phyloP scores from a whole-genome alignment of 331 rosid genomes.

The Quercus lobata region DNA sequence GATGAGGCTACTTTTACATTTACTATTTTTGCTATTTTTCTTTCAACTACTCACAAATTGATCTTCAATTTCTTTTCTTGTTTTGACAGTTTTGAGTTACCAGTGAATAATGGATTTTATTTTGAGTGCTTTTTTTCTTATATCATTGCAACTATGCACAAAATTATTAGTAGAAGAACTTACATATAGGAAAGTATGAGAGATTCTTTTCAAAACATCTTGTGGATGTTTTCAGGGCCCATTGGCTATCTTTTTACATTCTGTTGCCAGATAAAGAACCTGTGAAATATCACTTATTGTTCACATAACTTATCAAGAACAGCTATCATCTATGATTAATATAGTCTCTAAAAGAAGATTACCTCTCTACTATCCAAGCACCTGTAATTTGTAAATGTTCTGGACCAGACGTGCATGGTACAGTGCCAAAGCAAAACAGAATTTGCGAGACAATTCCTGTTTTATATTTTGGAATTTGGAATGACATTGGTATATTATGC shows the following conservation, averaged over 20 bases:
- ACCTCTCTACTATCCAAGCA: neutral
- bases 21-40: neutral
- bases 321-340: neutral
- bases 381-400: neutral
- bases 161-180: neutral
- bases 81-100: neutral
- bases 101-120: neutral
- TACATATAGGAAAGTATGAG: neutral
- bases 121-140: neutral
- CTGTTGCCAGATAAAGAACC: neutral
- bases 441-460: neutral
- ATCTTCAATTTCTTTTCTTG: neutral
- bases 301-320: too few relatives aligned
- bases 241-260: neutral
- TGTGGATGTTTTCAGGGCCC: neutral
- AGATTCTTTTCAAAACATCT: neutral
- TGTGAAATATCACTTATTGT: neutral
- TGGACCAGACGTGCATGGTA: neutral
- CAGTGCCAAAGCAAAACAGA: neutral
- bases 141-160: neutral
- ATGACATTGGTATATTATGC: neutral
- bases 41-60: neutral
- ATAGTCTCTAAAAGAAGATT: neutral
- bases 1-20: neutral
- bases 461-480: neutral